Conservation (phyloP, 2,329 filamentous ascomycete species). For the Microthyrium microscopicum region DNA sequence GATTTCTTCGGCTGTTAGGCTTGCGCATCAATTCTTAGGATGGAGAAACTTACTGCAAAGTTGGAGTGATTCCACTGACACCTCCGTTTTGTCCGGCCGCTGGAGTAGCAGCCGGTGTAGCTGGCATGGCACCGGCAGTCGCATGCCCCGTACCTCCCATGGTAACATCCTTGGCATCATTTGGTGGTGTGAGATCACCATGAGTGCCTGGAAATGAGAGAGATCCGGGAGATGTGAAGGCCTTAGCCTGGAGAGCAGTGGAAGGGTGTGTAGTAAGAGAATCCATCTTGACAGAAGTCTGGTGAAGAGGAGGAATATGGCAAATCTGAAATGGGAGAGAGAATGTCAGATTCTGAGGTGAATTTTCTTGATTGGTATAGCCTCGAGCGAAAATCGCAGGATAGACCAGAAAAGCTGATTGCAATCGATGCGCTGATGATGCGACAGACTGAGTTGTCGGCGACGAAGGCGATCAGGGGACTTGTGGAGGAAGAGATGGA, state of each 20-base stretch:
- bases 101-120: slow-evolving; percentile 83
- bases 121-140: slow-evolving; percentile 67
- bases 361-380: slow-evolving; percentile 4
- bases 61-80: slow-evolving; percentile 80
- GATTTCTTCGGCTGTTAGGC: slow-evolving; percentile 67
- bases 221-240: slow-evolving; percentile 39
- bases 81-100: slow-evolving; percentile 49
- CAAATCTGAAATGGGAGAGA: neutral
- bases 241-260: slow-evolving; percentile 84
- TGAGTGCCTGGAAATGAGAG: slow-evolving; percentile 76
- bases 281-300: slow-evolving; percentile 2
- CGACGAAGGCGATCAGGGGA: no score
- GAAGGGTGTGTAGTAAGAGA: slow-evolving; percentile 80
- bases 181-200: slow-evolving; percentile 59
- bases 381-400: slow-evolving; percentile 1
- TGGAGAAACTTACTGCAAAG: slow-evolving; percentile 80
- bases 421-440: slow-evolving; percentile 2
- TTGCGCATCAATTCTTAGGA: no score
- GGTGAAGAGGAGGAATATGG: neutral
- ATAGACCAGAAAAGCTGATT: slow-evolving; percentile 2
- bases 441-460: slow-evolving; percentile 1
- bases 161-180: slow-evolving; percentile 45
- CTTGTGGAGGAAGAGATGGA: slow-evolving; percentile 4
- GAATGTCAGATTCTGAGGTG: slow-evolving; percentile 1
- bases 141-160: slow-evolving; percentile 36